Base-by-base conservation (phyloP, 2,329 filamentous ascomycete species). In the Trichoderma breve region DNA sequence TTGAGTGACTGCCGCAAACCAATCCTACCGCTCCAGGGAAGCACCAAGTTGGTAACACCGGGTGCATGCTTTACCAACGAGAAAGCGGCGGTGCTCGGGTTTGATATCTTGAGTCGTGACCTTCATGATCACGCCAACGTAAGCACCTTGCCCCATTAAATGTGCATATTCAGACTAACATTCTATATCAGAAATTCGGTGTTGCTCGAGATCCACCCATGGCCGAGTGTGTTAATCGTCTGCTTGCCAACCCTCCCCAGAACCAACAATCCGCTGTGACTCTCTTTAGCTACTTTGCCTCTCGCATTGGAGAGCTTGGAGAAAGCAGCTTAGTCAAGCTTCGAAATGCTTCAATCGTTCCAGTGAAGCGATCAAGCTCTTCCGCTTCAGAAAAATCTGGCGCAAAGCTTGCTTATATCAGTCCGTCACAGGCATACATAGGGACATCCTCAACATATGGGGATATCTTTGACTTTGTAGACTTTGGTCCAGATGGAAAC, bases 381-480 rank as follows among this genome's bases (percentile, higher is more conserved):
- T 75, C 79, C 73, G 73, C 75, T 26, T 78, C 79, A 57, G 86
- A 86, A 72, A 88, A 86, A 72, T 74, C 82, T 53, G 65, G 79
- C 70, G 78, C 77, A 57, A 77, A 66, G 2, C 53, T 77, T 2
- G 75, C 77, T 3, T 76, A 80, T 75, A 86, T 94, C 58, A 86
- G 88, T 18, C 95, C 96, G 6, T 88, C 87, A 60, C 86, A 90
- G 53, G 94, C 92, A 74, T 99, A 97, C 79, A 86, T 99, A 2
- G 96, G 96, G 9, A 91, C 75, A 32, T 90, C 87, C 6, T 80
- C 83, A 2, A 86, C 85, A 8, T 99, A 97, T 77, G 92, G 90
- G 12, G 93, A 97, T 36, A 97, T 99, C 36, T 97, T 99, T 75
- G 94, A 98, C 79, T 99, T 98, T 81, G 95, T 98, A 15, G 93